Base-by-base conservation (phyloP, 495 filamentous ascomycete genomes). In the Rhizodiscina lignyota region DNA sequence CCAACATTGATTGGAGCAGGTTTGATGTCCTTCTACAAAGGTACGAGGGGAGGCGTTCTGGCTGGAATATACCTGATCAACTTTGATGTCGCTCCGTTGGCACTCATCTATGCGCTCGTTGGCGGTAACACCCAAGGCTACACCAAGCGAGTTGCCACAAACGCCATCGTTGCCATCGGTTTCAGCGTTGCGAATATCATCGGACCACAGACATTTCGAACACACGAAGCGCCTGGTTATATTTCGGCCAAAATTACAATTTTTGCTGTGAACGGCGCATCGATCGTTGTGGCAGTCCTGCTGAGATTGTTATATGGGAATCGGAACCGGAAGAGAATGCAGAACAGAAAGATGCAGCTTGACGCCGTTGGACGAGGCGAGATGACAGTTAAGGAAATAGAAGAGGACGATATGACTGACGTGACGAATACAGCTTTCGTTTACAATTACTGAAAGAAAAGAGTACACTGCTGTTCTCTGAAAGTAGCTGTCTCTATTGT, bases 221-320 rank as follows among this genome's bases (percentile, higher is more conserved):
- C 24, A 23, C 4, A 38, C 15, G 32, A 37, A 32, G 18, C 44
- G 41, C 23, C 34, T 34, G 13, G 13, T 13, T 27, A 27, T 13
- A 8, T 8, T 13, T 13, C 24, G 8, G 24, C 24, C 24, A 27
- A 27, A 27, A 27, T 27, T 13, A 27, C 24, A 8, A 8, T 27
- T 13, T 8, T 27, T 13, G 24, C 24, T 13, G 13, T 13, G 24
- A 27, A 8, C 24, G 13, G 24, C 24, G 24, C 24, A 27, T 27
- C 24, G 8, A 27, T 27, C 24, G 24, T 27, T 13, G 24, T 27
- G 13, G 24, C 24, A 8, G 8, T 27, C 24, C 8, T 13, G 24
- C 24, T 27, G 24, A 8, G 24, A 8, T 27, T 27, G 24, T 13
- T 27, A 8, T 27, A 27, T 13, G 24, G 24, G 24, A 8, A 27